These are phyloP conservation scores for Emericellopsis cladophorae DNA, from an alignment of 2,329 filamentous ascomycete species.

Conservation along the genomic window DNA sequence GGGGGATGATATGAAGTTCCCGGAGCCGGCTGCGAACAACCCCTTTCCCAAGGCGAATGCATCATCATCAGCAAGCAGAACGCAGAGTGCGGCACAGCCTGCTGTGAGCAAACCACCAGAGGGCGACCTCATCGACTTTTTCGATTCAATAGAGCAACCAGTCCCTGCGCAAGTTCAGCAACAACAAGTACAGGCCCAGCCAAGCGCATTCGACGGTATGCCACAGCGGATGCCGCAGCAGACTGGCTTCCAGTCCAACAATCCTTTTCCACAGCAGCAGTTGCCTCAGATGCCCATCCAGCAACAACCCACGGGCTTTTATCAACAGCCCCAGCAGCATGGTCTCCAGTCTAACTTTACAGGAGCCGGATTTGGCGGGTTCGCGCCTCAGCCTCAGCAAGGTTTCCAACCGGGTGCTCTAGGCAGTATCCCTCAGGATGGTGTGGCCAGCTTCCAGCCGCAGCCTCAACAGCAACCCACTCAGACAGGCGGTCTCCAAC, in stretches of 20 bases:
- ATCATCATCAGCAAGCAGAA: constrained; percentile 9
- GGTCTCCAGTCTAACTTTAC: constrained; percentile 39
- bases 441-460: constrained; percentile 35
- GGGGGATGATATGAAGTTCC: constrained; percentile 20
- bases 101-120: constrained; percentile 48
- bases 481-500: constrained; percentile 20
- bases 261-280: not conserved
- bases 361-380: constrained; percentile 75
- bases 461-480: constrained; percentile 34
- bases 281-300: constrained; percentile 1
- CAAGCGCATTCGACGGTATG: not conserved
- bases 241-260: not conserved
- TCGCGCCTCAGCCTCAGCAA: constrained; percentile 45
- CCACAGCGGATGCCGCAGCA: not conserved
- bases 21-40: constrained; percentile 27
- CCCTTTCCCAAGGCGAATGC: constrained; percentile 25
- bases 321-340: constrained; percentile 25
- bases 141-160: constrained; percentile 78
- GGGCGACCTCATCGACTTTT: constrained; percentile 84
- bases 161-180: constrained; percentile 24
- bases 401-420: constrained; percentile 40
- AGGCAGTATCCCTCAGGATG: constrained; percentile 45
- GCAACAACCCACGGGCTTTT: constrained; percentile 11
- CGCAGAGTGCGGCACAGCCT: constrained; percentile 26
- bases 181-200: constrained; percentile 2